phyloP scores from a whole-genome alignment of 2,329 filamentous ascomycete species.

The Neonectria sp. region DNA sequence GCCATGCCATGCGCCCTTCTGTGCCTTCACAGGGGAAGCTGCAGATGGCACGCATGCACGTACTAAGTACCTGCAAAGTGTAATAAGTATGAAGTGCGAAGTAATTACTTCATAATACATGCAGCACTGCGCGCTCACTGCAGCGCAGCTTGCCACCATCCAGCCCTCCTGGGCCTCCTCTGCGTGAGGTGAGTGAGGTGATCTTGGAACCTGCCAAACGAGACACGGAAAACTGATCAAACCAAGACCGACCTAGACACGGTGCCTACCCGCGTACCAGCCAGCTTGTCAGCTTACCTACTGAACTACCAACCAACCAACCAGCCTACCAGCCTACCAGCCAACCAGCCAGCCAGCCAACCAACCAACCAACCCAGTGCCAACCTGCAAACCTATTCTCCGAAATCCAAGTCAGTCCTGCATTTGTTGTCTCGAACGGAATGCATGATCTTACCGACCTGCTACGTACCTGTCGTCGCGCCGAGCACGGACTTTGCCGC shows the following conservation, averaged over 20 bases:
- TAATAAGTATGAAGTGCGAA: background rate
- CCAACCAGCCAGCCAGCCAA: background rate
- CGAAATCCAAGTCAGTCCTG: slow-evolving; percentile 9
- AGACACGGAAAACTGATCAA: background rate
- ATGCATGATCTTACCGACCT: slow-evolving; percentile 1
- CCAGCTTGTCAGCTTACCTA: background rate
- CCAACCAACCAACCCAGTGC: slow-evolving; percentile 5
- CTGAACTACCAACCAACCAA: background rate
- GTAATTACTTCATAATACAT: background rate
- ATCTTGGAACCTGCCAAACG: background rate
- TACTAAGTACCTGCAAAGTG: background rate
- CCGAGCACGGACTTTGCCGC: background rate
- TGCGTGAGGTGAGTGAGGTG: background rate
- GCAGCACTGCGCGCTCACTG: background rate
- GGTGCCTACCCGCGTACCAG: background rate
- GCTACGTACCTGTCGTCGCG: background rate
- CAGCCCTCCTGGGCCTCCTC: background rate
- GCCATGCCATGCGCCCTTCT: slow-evolving; percentile 4
- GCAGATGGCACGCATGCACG: slow-evolving; percentile 4
- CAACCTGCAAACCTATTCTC: slow-evolving; percentile 13
- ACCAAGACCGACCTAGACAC: background rate
- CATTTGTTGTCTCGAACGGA: background rate
- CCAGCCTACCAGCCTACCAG: background rate
- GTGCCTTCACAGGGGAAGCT: slow-evolving; percentile 3
- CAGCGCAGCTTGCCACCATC: background rate